phyloP scores from a whole-genome alignment of 73 alveolate species.

The Stentor coeruleus region DNA sequence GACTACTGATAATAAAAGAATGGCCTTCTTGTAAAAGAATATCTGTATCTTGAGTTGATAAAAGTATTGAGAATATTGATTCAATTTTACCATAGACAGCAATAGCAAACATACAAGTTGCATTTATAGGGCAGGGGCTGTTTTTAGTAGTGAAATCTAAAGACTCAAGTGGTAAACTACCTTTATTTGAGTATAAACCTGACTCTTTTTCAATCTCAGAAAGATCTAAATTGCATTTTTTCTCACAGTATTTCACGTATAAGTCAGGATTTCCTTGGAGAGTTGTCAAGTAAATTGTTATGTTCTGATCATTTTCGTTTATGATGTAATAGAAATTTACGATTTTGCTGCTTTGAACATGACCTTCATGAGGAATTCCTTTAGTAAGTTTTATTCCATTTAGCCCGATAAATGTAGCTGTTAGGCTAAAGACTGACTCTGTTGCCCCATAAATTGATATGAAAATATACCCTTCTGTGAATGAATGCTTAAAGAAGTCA shows the following conservation, averaged over 20 bases:
- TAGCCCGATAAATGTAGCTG: background rate
- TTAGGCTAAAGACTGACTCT: background rate
- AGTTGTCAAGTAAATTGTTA: background rate
- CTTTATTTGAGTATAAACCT: background rate
- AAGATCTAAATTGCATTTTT: background rate
- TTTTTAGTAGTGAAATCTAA: background rate
- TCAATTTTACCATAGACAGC: slow-evolving; percentile 12
- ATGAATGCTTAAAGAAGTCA: background rate
- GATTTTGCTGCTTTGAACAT: background rate
- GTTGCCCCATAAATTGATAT: background rate
- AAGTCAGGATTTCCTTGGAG: slow-evolving; percentile 24
- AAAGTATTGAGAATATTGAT: background rate
- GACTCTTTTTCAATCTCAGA: background rate
- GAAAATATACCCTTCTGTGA: background rate
- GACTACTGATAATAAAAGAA: background rate
- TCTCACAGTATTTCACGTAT: slow-evolving; percentile 1
- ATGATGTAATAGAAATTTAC: background rate
- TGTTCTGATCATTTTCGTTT: background rate
- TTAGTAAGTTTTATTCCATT: background rate
- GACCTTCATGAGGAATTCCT: background rate
- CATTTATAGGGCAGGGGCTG: background rate
- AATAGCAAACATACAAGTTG: slow-evolving; percentile 3
- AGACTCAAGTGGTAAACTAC: background rate
- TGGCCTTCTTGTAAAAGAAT: slow-evolving; percentile 8
- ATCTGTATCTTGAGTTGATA: background rate